Percentiles rank a stretch among this genome's conserved stretches.
Conservation (phyloP, 305 asterid species). For the Solanum chacoense region DNA sequence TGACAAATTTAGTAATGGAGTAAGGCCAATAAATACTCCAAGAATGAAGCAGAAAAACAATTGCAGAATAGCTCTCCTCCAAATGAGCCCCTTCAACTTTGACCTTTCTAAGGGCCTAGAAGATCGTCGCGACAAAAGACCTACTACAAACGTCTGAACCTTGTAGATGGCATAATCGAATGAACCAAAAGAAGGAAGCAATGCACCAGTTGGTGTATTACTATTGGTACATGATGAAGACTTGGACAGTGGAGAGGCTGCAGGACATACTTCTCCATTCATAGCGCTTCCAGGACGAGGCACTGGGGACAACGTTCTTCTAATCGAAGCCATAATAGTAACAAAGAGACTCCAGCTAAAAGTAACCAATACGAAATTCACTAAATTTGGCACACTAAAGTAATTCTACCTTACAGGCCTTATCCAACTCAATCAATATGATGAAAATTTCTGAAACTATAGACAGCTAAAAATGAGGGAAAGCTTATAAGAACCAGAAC, state of each 20-base stretch:
- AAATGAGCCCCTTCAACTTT: slow-evolving; percentile 44
- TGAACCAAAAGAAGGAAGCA: slow-evolving; percentile 29
- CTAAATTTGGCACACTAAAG: slow-evolving; percentile 1
- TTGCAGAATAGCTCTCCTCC: slow-evolving; percentile 55
- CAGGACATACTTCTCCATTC: slow-evolving; percentile 47
- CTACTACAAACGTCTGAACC: slow-evolving; percentile 29
- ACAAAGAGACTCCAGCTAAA: slow-evolving; percentile 4
- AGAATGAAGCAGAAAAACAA: slow-evolving; percentile 45
- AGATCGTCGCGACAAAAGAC: slow-evolving; percentile 41
- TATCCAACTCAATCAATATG: neutral
- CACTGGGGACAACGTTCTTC: slow-evolving; percentile 60
- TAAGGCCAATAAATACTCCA: slow-evolving; percentile 49
- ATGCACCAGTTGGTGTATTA: slow-evolving; percentile 22
- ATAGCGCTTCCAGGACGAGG: slow-evolving; percentile 37
- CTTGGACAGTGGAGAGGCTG: slow-evolving; percentile 56
- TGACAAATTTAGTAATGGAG: slow-evolving; percentile 36
- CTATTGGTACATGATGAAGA: slow-evolving; percentile 45
- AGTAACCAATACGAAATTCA: neutral
- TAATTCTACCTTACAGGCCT: neutral
- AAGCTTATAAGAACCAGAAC: neutral
- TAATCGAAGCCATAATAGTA: slow-evolving; percentile 53
- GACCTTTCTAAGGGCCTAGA: slow-evolving; percentile 46
- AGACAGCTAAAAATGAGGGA: neutral
- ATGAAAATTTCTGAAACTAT: neutral
- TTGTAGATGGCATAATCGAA: slow-evolving; percentile 40